phyloP scores from a whole-genome alignment of 306 rosid species.

The Pyrus betulifolia region DNA sequence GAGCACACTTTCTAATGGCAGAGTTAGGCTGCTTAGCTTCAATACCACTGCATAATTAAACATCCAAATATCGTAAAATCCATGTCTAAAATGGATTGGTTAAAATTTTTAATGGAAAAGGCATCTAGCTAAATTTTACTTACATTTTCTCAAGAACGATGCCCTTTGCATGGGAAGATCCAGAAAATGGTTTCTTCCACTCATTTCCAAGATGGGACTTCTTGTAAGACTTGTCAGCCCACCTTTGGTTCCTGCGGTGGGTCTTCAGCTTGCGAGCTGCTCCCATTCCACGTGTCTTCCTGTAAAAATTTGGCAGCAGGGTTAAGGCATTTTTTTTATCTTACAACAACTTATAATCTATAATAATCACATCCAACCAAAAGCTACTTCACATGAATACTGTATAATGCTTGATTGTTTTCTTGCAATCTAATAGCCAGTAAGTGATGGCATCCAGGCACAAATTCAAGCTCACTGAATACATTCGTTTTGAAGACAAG shows the following conservation, averaged over 20 bases:
- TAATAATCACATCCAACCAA: background rate
- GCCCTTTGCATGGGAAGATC: constrained; percentile 59
- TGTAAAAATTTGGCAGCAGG: background rate
- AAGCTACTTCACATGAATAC: background rate
- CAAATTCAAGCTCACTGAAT: background rate
- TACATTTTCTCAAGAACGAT: constrained; percentile 58
- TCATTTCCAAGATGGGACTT: constrained; percentile 60
- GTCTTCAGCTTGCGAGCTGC: constrained; percentile 62
- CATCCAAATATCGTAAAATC: background rate
- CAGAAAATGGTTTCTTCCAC: constrained; percentile 65
- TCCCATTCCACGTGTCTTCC: constrained; percentile 63
- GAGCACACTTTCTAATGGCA: constrained; percentile 64
- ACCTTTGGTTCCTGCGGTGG: constrained; percentile 61
- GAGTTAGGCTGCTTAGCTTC: constrained; percentile 69
- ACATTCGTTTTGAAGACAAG: too few species aligned
- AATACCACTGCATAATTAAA: constrained; percentile 39
- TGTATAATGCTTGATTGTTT: background rate
- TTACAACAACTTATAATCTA: background rate
- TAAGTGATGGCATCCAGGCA: background rate
- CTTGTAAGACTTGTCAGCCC: constrained; percentile 65
- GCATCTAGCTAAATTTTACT: constrained; percentile 6
- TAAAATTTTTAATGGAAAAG: background rate
- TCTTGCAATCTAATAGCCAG: background rate
- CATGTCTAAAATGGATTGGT: background rate
- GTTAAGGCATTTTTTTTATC: background rate